Conservation (phyloP, 768 basidiomycete genomes). For the Lactifluus volemus region DNA sequence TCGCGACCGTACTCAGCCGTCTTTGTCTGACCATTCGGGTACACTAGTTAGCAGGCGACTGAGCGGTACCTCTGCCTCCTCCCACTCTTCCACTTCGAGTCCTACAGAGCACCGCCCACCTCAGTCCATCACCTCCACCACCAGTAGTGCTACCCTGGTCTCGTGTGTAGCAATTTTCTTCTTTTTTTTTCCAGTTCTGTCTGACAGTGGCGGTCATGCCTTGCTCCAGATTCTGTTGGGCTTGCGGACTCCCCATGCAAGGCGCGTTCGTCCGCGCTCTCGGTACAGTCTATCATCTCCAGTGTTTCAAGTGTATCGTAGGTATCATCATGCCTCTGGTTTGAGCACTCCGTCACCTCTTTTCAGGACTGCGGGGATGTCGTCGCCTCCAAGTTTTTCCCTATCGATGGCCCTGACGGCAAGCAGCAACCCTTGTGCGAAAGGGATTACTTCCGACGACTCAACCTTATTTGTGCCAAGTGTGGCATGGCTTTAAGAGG, state of each 20-base stretch:
- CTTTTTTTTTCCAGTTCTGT: not conserved
- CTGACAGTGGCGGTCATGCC: not conserved
- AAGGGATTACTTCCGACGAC: constrained; percentile 91
- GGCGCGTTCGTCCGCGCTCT: constrained; percentile 96
- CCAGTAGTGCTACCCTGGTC: constrained; percentile 38
- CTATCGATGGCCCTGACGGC: constrained; percentile 85
- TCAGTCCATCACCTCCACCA: constrained; percentile 46
- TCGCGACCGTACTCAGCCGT: constrained; percentile 38
- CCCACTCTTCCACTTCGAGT: constrained; percentile 48
- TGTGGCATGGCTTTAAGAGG: constrained; percentile 91
- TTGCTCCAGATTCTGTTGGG: constrained; percentile 52
- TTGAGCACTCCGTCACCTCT: constrained; percentile 7
- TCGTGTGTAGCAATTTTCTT: constrained; percentile 4
- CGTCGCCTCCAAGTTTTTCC: constrained; percentile 98
- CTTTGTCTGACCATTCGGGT: constrained; percentile 47
- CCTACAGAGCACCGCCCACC: constrained; percentile 33
- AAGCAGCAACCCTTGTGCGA: constrained; percentile 95
- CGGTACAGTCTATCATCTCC: constrained; percentile 89
- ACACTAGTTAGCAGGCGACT: constrained; percentile 35
- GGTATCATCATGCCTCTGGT: constrained; percentile 25
- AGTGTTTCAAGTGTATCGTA: constrained; percentile 97
- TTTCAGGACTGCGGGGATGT: constrained; percentile 88
- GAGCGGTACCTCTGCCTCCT: constrained; percentile 41
- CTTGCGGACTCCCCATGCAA: constrained; percentile 76
- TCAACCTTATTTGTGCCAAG: constrained; percentile 94